These are phyloP conservation scores for Pascua sp. DNA, from an alignment of 1,284 basidiomycete genomes.

Conservation along the genomic window DNA sequence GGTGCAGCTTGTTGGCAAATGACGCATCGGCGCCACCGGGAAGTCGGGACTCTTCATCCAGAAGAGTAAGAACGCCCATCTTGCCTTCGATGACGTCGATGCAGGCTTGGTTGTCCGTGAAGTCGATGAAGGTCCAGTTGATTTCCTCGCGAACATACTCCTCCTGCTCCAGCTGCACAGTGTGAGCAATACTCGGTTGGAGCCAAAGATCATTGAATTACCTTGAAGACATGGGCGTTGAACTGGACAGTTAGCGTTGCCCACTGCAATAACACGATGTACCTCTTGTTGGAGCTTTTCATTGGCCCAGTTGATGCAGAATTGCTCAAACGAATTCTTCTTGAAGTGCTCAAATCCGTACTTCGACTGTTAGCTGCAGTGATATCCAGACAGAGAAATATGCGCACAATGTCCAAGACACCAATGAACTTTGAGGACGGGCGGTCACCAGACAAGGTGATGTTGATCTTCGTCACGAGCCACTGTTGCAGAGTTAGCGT, in stretches of 20 bases:
- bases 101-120: constrained; percentile 97
- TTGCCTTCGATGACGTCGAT: constrained; percentile 98
- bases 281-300: constrained; percentile 96
- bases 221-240: constrained; percentile 96
- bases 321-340: constrained; percentile 99
- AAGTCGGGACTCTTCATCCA: constrained; percentile 97
- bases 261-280: constrained; percentile 6
- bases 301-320: constrained; percentile 99
- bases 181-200: too few species aligned
- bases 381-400: rapidly evolving
- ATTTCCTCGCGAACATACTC: constrained; percentile 98
- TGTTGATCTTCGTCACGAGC: constrained; percentile 95
- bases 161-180: constrained; percentile 79
- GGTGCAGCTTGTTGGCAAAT: constrained; percentile 90
- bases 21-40: constrained; percentile 90
- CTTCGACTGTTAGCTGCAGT: constrained; percentile 18
- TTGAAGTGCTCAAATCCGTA: constrained; percentile 97
- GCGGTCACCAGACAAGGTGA: constrained; percentile 81
- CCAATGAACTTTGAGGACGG: constrained; percentile 97
- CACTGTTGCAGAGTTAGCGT: constrained; percentile 56
- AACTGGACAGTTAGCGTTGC: constrained; percentile 57
- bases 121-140: constrained; percentile 99
- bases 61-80: constrained; percentile 86
- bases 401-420: constrained; percentile 72
- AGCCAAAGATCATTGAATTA: not conserved